These are phyloP conservation scores for Echeveria elegans DNA, from an alignment of 164 flowering plant genomes.

Conservation along the genomic window DNA sequence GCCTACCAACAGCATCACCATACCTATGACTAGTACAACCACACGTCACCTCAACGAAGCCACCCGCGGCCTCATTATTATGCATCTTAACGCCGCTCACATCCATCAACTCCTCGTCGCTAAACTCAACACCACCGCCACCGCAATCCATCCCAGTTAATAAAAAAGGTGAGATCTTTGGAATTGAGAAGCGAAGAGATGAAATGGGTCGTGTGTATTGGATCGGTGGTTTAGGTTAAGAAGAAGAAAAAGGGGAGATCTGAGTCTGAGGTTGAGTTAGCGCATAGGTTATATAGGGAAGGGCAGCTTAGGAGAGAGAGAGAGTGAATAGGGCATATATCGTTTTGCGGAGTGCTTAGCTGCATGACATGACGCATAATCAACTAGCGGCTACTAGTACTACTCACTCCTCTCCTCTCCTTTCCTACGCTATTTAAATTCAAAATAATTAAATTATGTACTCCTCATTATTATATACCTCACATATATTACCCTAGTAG, in stretches of 20 bases:
- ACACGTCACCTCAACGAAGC: slow-evolving; percentile 62
- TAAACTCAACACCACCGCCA: slow-evolving; percentile 35
- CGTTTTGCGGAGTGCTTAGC: slow-evolving; percentile 1
- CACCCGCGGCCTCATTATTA: slow-evolving; percentile 33
- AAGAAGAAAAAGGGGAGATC: not conserved
- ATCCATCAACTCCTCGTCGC: slow-evolving; percentile 65
- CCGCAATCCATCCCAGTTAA: slow-evolving; percentile 21
- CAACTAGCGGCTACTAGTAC: too few species aligned
- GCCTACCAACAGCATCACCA: slow-evolving; percentile 86
- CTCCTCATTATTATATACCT: too few species aligned
- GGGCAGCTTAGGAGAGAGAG: not conserved
- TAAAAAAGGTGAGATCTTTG: not conserved
- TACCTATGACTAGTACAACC: slow-evolving; percentile 82
- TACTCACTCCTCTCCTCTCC: too few species aligned
- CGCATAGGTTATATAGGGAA: slow-evolving; percentile 1
- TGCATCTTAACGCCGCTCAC: slow-evolving; percentile 58
- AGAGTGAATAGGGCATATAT: not conserved
- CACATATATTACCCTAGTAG: too few species aligned
- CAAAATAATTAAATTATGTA: too few species aligned
- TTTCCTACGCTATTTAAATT: too few species aligned
- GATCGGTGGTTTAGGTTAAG: not conserved
- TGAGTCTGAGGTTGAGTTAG: not conserved
- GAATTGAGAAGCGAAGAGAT: not conserved
- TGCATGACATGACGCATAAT: slow-evolving; percentile 7
- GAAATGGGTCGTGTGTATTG: not conserved